Evolutionary conservation across 352 stramenopile species (phyloP), one percentile per base, ranked within the genome.

Genomic region (Globisporangium rhizosaccharum): DNA sequence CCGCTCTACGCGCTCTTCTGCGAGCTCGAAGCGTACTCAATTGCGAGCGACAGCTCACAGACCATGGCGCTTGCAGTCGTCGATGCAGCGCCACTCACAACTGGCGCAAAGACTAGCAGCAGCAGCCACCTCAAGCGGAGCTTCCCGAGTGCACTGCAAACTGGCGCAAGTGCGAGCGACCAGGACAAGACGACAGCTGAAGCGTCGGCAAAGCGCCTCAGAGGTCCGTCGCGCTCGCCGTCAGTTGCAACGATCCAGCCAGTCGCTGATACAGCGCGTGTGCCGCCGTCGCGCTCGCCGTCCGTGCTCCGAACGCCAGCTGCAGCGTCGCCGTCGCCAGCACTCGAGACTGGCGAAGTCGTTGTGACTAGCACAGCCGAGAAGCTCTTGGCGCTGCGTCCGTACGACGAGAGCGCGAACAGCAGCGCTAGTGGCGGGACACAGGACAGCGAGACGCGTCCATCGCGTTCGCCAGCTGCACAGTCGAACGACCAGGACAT

Each of bases 1-100:
- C 79, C 83, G 26, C 56, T 92, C 23, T 92, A 90, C 59, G 70
- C 73, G 52, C 57, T 92, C 4, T 92, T 78, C 50, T 88, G 79
- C 52, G 83, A 92, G 57, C 57, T 92, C 8, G 78, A 92, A 20
- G 80, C 79, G 0, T 92, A 90, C 45, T 68, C 79, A 48, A 75
- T 58, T 11, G 77, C 76, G 7, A 87, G 82, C 57, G 71, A 81
- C 33, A 67, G 63, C n/a, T 62, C 56, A 0, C 72, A 76, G 60
- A 71, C 82, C 25, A 72, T 91, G 51, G 57, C 53, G 30, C 55
- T 91, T 26, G 61, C 75, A 28, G 75, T 91, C 39, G 76, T 88
- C 9, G 71, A 82, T n/a, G 63, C 79, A 0, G 56, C 71, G 11
- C 51, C 56, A 2, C 33, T 75, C 4, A 53, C n/a, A 33, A 47